phyloP scores from a whole-genome alignment of 768 basidiomycete genomes.

The Hortiboletus flavorubellus region DNA sequence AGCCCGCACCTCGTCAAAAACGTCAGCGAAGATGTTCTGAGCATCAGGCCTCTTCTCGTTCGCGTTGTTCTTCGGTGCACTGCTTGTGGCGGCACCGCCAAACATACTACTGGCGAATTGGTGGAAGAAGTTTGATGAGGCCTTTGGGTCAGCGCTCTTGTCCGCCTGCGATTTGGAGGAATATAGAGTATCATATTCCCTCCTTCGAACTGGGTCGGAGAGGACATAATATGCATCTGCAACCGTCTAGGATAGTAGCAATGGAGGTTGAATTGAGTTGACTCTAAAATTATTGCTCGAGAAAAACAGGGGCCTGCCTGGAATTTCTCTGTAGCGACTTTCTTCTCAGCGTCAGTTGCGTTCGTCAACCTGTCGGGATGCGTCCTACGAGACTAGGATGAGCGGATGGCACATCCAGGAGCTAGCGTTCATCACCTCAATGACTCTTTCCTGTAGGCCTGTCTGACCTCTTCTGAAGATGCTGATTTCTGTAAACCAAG shows the following conservation, averaged over 20 bases:
- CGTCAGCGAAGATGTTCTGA: constrained; percentile 81
- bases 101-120: constrained; percentile 71
- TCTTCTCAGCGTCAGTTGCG: constrained; percentile 67
- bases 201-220: constrained; percentile 68
- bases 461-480: constrained; percentile 65
- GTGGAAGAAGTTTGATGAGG: constrained; percentile 72
- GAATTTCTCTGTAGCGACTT: constrained; percentile 76
- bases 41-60: constrained; percentile 62
- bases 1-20: constrained; percentile 78
- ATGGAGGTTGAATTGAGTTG: neutral
- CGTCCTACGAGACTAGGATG: constrained; percentile 48
- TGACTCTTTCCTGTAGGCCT: constrained; percentile 79
- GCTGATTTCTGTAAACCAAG: constrained; percentile 54
- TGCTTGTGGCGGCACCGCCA: constrained; percentile 34
- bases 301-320: constrained; percentile 46
- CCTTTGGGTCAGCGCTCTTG: constrained; percentile 57
- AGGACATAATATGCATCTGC: constrained; percentile 95
- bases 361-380: constrained; percentile 84
- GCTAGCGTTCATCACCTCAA: constrained; percentile 44
- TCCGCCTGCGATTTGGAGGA: constrained; percentile 48
- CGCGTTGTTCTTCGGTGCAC: constrained; percentile 30
- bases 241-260: constrained; percentile 46
- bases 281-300: neutral
- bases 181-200: constrained; percentile 71
- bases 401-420: constrained; percentile 5